Percentiles rank a stretch among this genome's conserved stretches.
Evolutionary conservation across 441 rosid species (phyloP).

Genomic region (Syzygium malaccense): DNA sequence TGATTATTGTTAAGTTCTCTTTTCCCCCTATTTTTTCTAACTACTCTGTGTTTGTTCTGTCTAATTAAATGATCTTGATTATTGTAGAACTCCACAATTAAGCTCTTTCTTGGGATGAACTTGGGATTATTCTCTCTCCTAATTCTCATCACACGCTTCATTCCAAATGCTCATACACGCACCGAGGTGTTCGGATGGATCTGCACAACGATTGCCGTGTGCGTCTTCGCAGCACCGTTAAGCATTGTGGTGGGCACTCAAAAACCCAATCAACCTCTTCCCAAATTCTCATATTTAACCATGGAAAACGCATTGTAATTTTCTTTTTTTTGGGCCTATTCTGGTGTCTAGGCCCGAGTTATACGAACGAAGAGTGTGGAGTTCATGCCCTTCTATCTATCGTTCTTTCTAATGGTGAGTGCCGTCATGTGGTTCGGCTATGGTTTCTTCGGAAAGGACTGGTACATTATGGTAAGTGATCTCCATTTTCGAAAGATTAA

Average conservation of each 20-base stretch:
- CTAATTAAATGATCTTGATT: not conserved
- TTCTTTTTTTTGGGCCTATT: too few species aligned
- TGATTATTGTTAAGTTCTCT: not conserved
- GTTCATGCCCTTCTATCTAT: constrained; percentile 82
- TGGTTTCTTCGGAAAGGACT: constrained; percentile 52
- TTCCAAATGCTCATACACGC: constrained; percentile 12
- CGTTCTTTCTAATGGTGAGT: constrained; percentile 69
- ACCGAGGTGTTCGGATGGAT: constrained; percentile 71
- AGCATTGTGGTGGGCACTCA: constrained; percentile 46
- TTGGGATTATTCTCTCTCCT: constrained; percentile 43
- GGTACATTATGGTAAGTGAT: constrained; percentile 62
- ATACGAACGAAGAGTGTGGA: constrained; percentile 77
- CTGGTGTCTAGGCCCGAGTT: constrained; percentile 47
- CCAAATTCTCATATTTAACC: not conserved
- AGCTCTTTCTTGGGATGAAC: constrained; percentile 42
- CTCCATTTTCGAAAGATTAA: not conserved
- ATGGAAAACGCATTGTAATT: not conserved
- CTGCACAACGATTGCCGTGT: constrained; percentile 55
- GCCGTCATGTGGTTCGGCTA: constrained; percentile 84
- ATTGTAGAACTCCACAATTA: constrained; percentile 56
- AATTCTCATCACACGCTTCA: constrained; percentile 35
- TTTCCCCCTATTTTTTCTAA: not conserved
- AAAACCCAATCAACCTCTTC: not conserved
- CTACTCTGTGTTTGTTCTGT: not conserved
- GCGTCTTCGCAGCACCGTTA: constrained; percentile 81